These are phyloP conservation scores for Warburgia ugandensis DNA, from an alignment of 164 flowering plant species.

Conservation along the genomic window DNA sequence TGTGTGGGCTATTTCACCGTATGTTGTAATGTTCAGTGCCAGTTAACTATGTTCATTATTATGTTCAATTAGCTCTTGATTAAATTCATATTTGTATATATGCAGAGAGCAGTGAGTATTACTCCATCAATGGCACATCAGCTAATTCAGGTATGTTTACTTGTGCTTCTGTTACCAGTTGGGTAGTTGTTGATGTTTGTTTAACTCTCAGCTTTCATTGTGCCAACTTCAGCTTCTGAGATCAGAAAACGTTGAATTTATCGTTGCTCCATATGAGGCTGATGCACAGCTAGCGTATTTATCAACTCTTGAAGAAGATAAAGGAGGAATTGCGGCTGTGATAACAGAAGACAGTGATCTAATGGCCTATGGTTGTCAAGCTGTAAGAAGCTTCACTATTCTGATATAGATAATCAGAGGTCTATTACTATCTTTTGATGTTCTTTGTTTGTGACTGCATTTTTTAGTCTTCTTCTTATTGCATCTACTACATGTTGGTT, in stretches of 20 bases:
- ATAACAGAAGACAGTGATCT: slow-evolving; percentile 86
- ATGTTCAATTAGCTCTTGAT: neutral
- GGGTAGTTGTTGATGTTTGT: neutral
- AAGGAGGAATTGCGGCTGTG: slow-evolving; percentile 71
- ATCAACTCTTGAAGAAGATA: slow-evolving; percentile 39
- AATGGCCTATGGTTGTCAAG: slow-evolving; percentile 64
- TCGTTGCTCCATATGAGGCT: slow-evolving; percentile 93
- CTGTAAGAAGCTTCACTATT: slow-evolving; percentile 42
- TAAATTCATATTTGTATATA: neutral
- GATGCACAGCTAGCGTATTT: slow-evolving; percentile 88
- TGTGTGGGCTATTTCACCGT: neutral
- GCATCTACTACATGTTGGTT: slow-evolving; percentile 9
- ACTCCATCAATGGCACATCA: slow-evolving; percentile 74
- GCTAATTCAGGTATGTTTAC: slow-evolving; percentile 46
- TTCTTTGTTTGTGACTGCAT: neutral
- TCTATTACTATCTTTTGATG: slow-evolving; percentile 9
- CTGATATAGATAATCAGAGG: slow-evolving; percentile 12
- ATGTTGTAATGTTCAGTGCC: neutral
- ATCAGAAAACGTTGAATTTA: slow-evolving; percentile 55
- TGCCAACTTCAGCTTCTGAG: slow-evolving; percentile 39
- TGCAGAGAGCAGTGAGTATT: slow-evolving; percentile 63
- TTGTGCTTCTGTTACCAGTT: neutral
- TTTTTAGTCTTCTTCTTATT: slow-evolving; percentile 7
- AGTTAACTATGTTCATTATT: neutral
- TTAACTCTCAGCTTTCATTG: neutral